Evolutionary conservation across 2,329 filamentous ascomycete genomes (phyloP), one percentile per base, ranked within the genome.

Genomic region (Byssochlamys sp.): DNA sequence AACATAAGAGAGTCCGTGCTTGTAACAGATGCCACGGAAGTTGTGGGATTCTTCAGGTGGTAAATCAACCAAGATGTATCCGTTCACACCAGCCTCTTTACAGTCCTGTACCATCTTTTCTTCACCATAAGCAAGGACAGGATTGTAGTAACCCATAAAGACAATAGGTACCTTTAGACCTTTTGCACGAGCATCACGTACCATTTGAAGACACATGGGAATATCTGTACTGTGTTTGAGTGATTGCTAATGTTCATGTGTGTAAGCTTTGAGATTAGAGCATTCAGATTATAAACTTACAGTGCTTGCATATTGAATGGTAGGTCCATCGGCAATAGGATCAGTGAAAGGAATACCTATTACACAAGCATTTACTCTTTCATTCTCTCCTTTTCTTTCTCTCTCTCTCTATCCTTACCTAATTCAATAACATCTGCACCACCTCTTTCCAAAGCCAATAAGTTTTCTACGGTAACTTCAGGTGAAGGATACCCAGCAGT

Each of bases 111-210:
- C 79, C 74, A 97, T 85, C 60, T 81, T 83, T 77, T 96, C 91
- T 77, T 99, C 94, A 55, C 94, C 94, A 71, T 97, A 99, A 68
- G 88, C 90, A 60, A 97, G 80, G 60, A 97, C 81, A 0, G 94
- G 94, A 78, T 99, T 99, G 78, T 96, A 99, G 82, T 99, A 99
- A 67, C 94, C 94, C 94, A 99, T 99, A 63, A 99, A 83, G 69
- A 99, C 77, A 49, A 99, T 84, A 0, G 94, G 94, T 0, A 87
- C 85, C 67, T 82, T 86, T 56, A 97, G 79, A 49, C 94, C 94
- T 60, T 81, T 82, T 65, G 82, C 81, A 67, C 94, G 83, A 52
- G 92, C 90, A 61, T 88, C 83, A 66, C 87, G 86, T 60, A 96
- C 87, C 81, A 96, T 92, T 67, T 88, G 81, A 45, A 99, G 81